Conservation (phyloP, 495 filamentous ascomycete genomes). For the Podospora bellae-mahoneyi region DNA sequence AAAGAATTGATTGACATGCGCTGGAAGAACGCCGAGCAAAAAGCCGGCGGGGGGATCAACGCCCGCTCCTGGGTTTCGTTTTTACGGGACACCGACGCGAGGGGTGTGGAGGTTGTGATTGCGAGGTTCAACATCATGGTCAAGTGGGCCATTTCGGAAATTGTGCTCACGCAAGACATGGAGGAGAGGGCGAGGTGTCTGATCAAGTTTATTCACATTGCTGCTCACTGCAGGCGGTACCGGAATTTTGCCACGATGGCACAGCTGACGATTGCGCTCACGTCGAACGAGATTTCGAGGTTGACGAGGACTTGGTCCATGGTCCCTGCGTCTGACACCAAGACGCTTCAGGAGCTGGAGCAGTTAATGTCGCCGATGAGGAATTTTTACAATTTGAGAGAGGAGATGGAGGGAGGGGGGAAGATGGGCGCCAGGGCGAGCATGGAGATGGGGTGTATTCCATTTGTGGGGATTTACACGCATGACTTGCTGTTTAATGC, state of each 20-base stretch:
- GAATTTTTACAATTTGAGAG: conserved; percentile 86
- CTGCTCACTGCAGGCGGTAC: conserved; percentile 74
- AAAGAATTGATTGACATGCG: conserved; percentile 92
- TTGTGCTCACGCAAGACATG: conserved; percentile 76
- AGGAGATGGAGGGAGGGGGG: conserved; percentile 78
- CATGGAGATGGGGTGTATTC: conserved; percentile 81
- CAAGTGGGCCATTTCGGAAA: conserved; percentile 93
- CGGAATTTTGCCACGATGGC: conserved; percentile 97
- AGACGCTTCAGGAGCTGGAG: conserved; percentile 77
- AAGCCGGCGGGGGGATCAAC: conserved; percentile 45
- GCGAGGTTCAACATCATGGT: conserved; percentile 96
- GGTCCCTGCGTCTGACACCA: conserved; percentile 65
- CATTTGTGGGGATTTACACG: conserved; percentile 92
- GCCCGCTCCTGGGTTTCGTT: conserved; percentile 89
- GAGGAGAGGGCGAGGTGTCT: conserved; percentile 81
- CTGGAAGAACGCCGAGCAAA: conserved; percentile 68
- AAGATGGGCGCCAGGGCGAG: conserved; percentile 33
- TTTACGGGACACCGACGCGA: conserved; percentile 72
- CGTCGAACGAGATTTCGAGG: conserved; percentile 74
- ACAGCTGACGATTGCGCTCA: conserved; percentile 87
- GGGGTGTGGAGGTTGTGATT: conserved; percentile 91
- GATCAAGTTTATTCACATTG: conserved; percentile 90
- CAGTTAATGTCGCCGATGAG: conserved; percentile 76
- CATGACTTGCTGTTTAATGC: conserved; percentile 97
- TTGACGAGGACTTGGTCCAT: conserved; percentile 78